phyloP scores from a whole-genome alignment of 345 rosid species.

The Hibiscus mutabilis region DNA sequence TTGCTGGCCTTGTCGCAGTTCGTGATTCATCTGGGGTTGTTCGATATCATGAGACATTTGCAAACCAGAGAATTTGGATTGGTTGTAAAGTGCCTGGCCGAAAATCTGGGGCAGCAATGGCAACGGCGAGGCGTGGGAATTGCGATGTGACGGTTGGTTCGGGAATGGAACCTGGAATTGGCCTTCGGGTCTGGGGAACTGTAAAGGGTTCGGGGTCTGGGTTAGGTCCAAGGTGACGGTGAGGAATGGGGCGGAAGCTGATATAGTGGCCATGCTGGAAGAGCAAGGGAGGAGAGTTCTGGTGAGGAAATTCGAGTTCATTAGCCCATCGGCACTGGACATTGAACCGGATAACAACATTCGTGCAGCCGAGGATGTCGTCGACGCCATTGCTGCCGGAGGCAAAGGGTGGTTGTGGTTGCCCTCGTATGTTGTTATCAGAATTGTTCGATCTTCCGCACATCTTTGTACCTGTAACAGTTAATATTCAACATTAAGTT shows the following conservation, averaged over 20 bases:
- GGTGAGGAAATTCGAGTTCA: slow-evolving; percentile 69
- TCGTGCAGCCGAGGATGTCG: slow-evolving; percentile 84
- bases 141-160: slow-evolving; percentile 18
- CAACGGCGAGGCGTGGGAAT: slow-evolving; percentile 15
- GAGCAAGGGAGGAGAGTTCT: slow-evolving; percentile 82
- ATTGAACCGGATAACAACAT: slow-evolving; percentile 84
- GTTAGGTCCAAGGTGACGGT: slow-evolving; percentile 88
- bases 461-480: slow-evolving; percentile 74
- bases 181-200: slow-evolving; percentile 27
- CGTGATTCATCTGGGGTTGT: slow-evolving; percentile 9
- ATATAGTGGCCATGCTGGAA: slow-evolving; percentile 88
- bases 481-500: background rate
- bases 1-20: slow-evolving; percentile 16
- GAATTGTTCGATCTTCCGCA: slow-evolving; percentile 75
- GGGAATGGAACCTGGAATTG: slow-evolving; percentile 45
- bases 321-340: slow-evolving; percentile 69
- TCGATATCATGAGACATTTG: slow-evolving; percentile 53
- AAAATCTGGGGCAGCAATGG: slow-evolving; percentile 51
- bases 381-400: slow-evolving; percentile 89
- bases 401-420: slow-evolving; percentile 96
- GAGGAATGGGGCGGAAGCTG: slow-evolving; percentile 97
- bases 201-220: slow-evolving; percentile 36
- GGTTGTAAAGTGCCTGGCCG: slow-evolving; percentile 54
- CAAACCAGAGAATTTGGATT: slow-evolving; percentile 57
- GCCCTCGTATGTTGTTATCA: slow-evolving; percentile 80